These are phyloP conservation scores for Pichia sp. DNA, from an alignment of 1,139 yeast species.

Conservation along the genomic window DNA sequence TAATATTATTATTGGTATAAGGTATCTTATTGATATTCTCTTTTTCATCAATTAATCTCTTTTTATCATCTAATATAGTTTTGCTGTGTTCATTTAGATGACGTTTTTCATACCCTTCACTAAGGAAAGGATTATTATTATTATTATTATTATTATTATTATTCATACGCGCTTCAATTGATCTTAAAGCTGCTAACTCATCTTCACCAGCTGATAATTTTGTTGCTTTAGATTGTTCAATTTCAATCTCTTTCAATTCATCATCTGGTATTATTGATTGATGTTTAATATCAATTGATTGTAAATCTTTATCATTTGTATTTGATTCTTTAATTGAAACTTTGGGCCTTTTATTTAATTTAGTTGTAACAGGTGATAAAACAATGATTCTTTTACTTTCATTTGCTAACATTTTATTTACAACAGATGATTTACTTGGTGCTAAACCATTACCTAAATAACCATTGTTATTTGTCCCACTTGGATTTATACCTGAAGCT, in stretches of 20 bases:
- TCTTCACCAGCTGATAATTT: conserved; percentile 8
- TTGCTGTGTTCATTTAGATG: conserved; percentile 1
- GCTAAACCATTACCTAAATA: conserved; percentile 59
- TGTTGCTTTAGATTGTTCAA: neutral
- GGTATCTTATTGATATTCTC: too few relatives aligned
- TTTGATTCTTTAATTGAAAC: neutral
- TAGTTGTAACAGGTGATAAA: conserved; percentile 9
- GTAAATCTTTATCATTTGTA: neutral
- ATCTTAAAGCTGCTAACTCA: conserved; percentile 15
- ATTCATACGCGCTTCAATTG: conserved; percentile 11
- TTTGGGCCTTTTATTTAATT: neutral
- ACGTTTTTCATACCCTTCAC: conserved; percentile 7
- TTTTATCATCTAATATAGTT: neutral
- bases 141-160: neutral
- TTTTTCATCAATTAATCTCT: neutral
- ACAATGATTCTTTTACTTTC: conserved; percentile 22
- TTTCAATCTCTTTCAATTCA: neutral
- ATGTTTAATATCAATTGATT: neutral
- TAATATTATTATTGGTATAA: too few relatives aligned
- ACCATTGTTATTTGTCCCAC: conserved; percentile 12
- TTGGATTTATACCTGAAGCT: conserved; percentile 25
- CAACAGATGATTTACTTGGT: conserved; percentile 58
- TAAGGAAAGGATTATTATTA: conserved; percentile 9
- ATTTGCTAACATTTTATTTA: conserved; percentile 42
- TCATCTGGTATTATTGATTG: neutral